Base-by-base conservation (phyloP, 148 eudicot genomes). In the Beta vulgaris region DNA sequence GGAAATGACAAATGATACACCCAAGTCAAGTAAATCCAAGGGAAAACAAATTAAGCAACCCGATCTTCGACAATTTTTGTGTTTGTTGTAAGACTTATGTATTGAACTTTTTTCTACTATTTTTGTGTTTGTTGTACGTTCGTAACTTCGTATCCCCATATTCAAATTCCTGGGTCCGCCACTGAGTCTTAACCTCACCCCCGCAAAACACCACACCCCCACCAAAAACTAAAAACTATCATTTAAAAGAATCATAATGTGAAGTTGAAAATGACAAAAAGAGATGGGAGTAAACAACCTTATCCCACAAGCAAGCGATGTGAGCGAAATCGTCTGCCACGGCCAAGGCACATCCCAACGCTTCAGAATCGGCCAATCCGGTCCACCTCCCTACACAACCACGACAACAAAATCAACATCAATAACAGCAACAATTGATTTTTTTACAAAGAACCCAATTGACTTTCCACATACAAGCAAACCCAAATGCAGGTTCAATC, bases 281-380 rank as follows among this genome's bases (percentile, higher is more conserved):
- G 16, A 48, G 13, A 73, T 42, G 73, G 28, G 49, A 37, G 44
- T 40, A 62, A 76, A 25, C 53, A 76, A 91, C 99, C 99, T 90
- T 77, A 92, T 43, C 81, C 97, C 99, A 91, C 99, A 95, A 73
- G 99, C 99, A 32, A 95, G 88, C 10, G 98, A 89, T 10, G 97
- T 87, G 66, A 95, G 82, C 37, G 94, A 88, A 78, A 92, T 80
- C 8, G 99, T 95, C 78, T 95, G 93, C 99, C 99, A 92, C 61
- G 95, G 89, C 99, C 99, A 95, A 42, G 99, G 99, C 68, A 95
- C 97, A 76, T 95, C 86, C 97, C 97, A 95, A 3, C 94, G 87
- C 85, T 82, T 82, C 67, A 95, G 79, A 32, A 95, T 88, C 25
- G 84, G 92, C 97, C 96, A 91, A 21, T 63, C 46, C 44, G 71